Percentiles rank a stretch among this genome's conserved stretches.
Conservation (phyloP, 192 early-diverging fungal genomes). For the Backusella circina region DNA sequence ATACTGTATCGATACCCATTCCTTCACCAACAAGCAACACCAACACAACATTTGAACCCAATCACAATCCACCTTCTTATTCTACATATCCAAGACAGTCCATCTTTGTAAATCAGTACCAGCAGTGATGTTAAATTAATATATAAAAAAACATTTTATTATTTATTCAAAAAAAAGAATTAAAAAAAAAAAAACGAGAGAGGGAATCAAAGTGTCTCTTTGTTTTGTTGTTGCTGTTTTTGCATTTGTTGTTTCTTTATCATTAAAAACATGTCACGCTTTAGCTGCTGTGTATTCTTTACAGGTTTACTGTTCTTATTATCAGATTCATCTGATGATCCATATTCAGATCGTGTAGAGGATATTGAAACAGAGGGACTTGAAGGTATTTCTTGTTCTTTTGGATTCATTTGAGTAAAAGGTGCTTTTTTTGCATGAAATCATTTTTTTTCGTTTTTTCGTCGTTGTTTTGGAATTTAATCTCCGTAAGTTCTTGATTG, state of each 20-base stretch:
- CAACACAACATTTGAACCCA: neutral
- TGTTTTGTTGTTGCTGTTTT: neutral
- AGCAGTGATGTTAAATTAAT: neutral
- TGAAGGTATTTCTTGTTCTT: neutral
- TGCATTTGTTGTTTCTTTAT: neutral
- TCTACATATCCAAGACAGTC: neutral
- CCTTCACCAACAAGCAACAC: neutral
- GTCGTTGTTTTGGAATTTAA: neutral
- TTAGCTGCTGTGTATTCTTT: neutral
- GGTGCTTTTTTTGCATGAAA: neutral
- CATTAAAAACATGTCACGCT: neutral
- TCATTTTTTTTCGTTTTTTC: neutral
- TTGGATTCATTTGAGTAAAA: neutral
- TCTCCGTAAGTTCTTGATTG: neutral
- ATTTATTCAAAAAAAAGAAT: neutral
- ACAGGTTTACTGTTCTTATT: no score
- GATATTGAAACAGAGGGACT: neutral
- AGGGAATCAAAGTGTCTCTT: neutral
- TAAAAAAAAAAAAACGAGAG: neutral
- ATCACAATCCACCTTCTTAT: conserved; percentile 5
- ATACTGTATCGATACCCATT: neutral
- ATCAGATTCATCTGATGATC: neutral
- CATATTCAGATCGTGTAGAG: neutral
- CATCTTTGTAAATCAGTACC: neutral
- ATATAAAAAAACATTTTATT: neutral